phyloP scores from a whole-genome alignment of 83 land plant species.

The Picea abies region DNA sequence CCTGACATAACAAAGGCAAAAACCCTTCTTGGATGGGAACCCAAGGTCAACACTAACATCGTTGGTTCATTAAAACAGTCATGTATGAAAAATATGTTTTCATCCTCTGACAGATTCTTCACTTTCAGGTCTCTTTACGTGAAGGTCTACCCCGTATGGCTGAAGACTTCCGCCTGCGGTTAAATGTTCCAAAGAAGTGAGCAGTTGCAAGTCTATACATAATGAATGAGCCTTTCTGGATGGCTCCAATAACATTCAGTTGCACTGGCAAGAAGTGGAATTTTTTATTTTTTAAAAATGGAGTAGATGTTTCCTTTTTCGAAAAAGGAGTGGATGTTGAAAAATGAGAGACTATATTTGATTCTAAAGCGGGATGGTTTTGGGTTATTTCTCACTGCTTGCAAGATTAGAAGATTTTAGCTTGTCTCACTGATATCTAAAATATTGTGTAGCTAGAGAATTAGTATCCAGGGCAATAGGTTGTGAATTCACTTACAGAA shows the following conservation, averaged over 20 bases:
- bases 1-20: conserved; percentile 73
- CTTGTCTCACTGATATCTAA: too few species aligned
- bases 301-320: too few species aligned
- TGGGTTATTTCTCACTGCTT: too few species aligned
- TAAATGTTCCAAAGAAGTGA: conserved; percentile 51
- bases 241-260: neutral
- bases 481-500: too few species aligned
- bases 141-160: conserved; percentile 75
- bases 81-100: neutral
- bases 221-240: neutral
- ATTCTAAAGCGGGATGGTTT: neutral
- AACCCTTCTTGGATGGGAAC: conserved; percentile 65
- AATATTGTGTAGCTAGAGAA: too few species aligned
- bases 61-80: neutral
- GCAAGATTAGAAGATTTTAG: too few species aligned
- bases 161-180: conserved; percentile 56
- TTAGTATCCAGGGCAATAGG: too few species aligned
- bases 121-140: conserved; percentile 36
- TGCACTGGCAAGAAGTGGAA: conserved; percentile 1
- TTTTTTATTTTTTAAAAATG: too few species aligned
- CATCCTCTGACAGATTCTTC: conserved; percentile 20
- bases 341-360: neutral
- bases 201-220: neutral
- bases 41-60: conserved; percentile 37
- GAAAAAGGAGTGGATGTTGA: too few species aligned